phyloP scores from a whole-genome alignment of 257 asterid species.

The Phtheirospermum japonicum region DNA sequence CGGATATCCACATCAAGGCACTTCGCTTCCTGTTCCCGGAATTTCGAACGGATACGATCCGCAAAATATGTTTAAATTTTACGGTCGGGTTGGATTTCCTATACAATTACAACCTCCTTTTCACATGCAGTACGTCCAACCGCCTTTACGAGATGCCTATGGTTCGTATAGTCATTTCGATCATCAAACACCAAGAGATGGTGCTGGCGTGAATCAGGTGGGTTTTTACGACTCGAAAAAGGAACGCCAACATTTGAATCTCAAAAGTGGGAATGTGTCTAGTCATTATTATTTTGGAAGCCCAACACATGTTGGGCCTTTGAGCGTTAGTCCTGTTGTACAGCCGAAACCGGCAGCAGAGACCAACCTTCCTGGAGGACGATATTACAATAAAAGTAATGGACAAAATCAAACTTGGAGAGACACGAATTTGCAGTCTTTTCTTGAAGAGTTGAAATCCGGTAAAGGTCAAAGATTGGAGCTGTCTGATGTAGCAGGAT shows the following conservation, averaged over 20 bases:
- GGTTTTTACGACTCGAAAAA: slow-evolving; percentile 25
- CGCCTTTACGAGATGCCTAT: slow-evolving; percentile 26
- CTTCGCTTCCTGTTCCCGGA: slow-evolving; percentile 29
- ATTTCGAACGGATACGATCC: slow-evolving; percentile 30
- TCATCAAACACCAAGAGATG: slow-evolving; percentile 32
- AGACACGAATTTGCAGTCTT: slow-evolving; percentile 33
- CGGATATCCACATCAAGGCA: slow-evolving; percentile 38
- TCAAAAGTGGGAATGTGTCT: slow-evolving; percentile 23
- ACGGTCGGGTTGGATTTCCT: slow-evolving; percentile 35
- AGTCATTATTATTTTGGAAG: slow-evolving; percentile 32
- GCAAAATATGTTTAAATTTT: slow-evolving; percentile 32
- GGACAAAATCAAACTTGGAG: slow-evolving; percentile 35
- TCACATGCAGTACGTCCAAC: slow-evolving; percentile 34
- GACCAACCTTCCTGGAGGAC: slow-evolving; percentile 25
- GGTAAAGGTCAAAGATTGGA: slow-evolving; percentile 52
- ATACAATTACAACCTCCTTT: slow-evolving; percentile 31
- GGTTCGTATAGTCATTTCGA: slow-evolving; percentile 30
- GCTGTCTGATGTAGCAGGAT: slow-evolving; percentile 51
- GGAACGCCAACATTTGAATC: slow-evolving; percentile 24
- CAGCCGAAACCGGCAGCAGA: slow-evolving; percentile 26
- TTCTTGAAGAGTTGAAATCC: slow-evolving; percentile 63
- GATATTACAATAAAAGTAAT: slow-evolving; percentile 26
- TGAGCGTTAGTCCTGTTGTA: slow-evolving; percentile 11
- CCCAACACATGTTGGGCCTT: slow-evolving; percentile 16
- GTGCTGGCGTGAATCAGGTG: slow-evolving; percentile 28